These are phyloP conservation scores for Juncus effusus DNA, from an alignment of 176 grass and related monocot species.

Conservation along the genomic window DNA sequence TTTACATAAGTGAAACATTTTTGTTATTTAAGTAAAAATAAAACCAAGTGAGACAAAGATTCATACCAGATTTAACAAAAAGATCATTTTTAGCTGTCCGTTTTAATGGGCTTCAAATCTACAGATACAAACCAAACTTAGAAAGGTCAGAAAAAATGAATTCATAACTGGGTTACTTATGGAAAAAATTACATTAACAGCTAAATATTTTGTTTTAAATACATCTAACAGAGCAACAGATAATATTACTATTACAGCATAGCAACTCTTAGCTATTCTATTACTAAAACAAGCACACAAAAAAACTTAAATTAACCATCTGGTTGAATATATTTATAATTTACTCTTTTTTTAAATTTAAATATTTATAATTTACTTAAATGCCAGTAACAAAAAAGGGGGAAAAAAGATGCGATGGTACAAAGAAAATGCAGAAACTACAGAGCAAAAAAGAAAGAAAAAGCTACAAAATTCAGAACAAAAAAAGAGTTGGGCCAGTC, in stretches of 20 bases:
- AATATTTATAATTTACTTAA: neutral
- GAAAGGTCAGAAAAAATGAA: neutral
- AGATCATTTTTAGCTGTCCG: slow-evolving; percentile 1
- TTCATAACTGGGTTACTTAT: neutral
- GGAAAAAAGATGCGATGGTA: slow-evolving; percentile 4
- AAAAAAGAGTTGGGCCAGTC: slow-evolving; percentile 10
- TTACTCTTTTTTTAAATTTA: no score
- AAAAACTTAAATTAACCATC: neutral
- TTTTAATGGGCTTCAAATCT: slow-evolving; percentile 14
- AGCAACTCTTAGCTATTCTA: neutral
- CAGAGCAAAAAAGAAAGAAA: slow-evolving; percentile 18
- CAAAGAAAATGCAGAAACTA: slow-evolving; percentile 1
- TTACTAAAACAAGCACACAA: slow-evolving; percentile 10
- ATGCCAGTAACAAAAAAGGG: neutral
- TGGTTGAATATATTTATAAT: neutral
- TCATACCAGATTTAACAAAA: slow-evolving; percentile 10
- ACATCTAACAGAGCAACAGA: neutral
- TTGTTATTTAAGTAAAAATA: no score
- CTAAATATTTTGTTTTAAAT: neutral
- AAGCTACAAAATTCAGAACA: slow-evolving; percentile 13
- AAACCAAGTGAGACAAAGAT: no score
- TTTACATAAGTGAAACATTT: no score
- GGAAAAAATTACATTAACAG: neutral
- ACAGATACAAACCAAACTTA: slow-evolving; percentile 11
- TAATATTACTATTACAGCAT: neutral